phyloP scores from a whole-genome alignment of 331 rosid genomes.

The Quercus lobata region DNA sequence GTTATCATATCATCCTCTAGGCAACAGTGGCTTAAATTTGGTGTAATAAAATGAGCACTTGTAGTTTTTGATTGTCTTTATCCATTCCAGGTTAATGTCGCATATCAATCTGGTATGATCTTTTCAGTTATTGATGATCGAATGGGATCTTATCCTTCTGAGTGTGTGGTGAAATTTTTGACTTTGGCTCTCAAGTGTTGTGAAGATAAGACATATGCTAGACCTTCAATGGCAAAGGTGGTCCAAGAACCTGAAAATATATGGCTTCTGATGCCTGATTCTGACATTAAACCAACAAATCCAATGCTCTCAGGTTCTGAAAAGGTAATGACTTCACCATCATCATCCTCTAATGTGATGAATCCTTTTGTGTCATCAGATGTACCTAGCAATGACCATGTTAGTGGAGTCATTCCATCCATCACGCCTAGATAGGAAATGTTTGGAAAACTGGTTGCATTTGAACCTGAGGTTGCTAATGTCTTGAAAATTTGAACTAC shows the following conservation, averaged over 20 bases:
- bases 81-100: too few species aligned
- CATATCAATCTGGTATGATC: too few species aligned
- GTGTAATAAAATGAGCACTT: too few species aligned
- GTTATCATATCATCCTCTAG: too few species aligned
- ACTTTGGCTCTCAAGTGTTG: too few species aligned
- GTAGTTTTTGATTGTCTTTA: too few species aligned
- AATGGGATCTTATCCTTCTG: too few species aligned
- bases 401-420: slow-evolving; percentile 76
- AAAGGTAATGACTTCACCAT: slow-evolving; percentile 39
- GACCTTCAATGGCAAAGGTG: slow-evolving; percentile 78
- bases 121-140: too few species aligned
- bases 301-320: slow-evolving; percentile 27
- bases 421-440: slow-evolving; percentile 71
- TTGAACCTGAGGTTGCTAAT: neutral
- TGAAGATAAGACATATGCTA: slow-evolving; percentile 51
- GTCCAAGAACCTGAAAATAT: slow-evolving; percentile 70
- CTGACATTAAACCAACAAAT: slow-evolving; percentile 38
- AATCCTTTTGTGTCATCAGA: slow-evolving; percentile 58
- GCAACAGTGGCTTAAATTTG: too few species aligned
- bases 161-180: too few species aligned
- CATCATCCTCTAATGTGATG: slow-evolving; percentile 47
- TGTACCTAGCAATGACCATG: slow-evolving; percentile 78
- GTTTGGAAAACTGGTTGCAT: neutral
- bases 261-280: slow-evolving; percentile 47
- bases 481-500: neutral